Percentiles rank a stretch among this genome's conserved stretches.
Evolutionary conservation across 1,139 yeast genomes (phyloP).

Genomic region (Groenewaldozyma auringiensis): DNA sequence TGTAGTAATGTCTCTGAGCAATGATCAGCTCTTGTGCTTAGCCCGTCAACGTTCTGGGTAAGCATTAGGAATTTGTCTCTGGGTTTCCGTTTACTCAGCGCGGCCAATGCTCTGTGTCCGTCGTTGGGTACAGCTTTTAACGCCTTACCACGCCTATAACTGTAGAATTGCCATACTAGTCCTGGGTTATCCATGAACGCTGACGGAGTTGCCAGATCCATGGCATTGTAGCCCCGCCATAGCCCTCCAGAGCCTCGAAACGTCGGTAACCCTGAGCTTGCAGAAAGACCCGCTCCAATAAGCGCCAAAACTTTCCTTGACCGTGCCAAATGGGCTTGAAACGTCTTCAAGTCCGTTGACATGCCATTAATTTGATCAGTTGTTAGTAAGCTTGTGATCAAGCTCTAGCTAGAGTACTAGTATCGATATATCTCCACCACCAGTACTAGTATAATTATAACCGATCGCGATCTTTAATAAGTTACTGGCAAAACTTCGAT

Average conservation of each 20-base stretch:
- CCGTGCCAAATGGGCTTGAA: conserved; percentile 47
- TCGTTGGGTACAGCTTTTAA: conserved; percentile 59
- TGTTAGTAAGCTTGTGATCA: too few species aligned
- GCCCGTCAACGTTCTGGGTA: conserved; percentile 78
- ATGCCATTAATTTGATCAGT: conserved; percentile 9
- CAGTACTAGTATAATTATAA: too few species aligned
- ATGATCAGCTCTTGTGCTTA: conserved; percentile 60
- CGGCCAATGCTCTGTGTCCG: conserved; percentile 66
- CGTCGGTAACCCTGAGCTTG: conserved; percentile 67
- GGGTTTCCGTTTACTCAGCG: conserved; percentile 37
- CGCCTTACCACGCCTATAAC: conserved; percentile 60
- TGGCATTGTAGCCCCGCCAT: conserved; percentile 72
- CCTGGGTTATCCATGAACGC: conserved; percentile 80
- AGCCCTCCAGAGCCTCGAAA: conserved; percentile 66
- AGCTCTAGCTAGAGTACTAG: too few species aligned
- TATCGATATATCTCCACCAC: too few species aligned
- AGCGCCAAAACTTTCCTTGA: conserved; percentile 60
- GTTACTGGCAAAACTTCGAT: too few species aligned
- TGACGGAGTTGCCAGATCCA: conserved; percentile 85
- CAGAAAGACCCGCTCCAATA: conserved; percentile 82
- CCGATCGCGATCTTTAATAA: not conserved
- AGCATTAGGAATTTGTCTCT: conserved; percentile 45
- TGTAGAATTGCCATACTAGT: conserved; percentile 82
- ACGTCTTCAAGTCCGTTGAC: conserved; percentile 36
- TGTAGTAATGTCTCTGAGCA: conserved; percentile 45